Conservation (phyloP, 441 rosid genomes). For the Bruguiera hainesii region DNA sequence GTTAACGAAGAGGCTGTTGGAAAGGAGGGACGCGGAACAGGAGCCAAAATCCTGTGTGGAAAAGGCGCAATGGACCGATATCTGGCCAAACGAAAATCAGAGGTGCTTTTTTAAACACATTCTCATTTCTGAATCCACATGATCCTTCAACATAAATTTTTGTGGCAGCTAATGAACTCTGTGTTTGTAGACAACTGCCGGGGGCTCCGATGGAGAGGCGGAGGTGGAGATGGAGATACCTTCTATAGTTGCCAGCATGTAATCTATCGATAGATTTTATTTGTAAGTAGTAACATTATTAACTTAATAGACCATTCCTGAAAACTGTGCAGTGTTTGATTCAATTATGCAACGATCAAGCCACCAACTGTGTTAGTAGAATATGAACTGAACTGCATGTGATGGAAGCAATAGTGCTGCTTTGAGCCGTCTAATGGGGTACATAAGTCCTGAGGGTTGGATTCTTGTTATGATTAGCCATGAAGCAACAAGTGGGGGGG, state of each 20-base stretch:
- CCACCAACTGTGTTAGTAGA: too few relatives aligned
- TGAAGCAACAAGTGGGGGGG: too few relatives aligned
- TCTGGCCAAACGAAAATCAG: constrained; percentile 45
- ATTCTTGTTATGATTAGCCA: too few relatives aligned
- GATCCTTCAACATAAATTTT: not conserved
- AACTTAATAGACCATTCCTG: constrained; percentile 11
- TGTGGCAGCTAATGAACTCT: constrained; percentile 1
- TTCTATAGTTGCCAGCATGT: constrained; percentile 86
- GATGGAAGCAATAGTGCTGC: too few relatives aligned
- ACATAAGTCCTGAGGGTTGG: too few relatives aligned
- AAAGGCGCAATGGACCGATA: constrained; percentile 65
- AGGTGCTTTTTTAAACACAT: constrained; percentile 26
- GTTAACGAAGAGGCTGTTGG: constrained; percentile 81
- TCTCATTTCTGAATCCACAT: not conserved
- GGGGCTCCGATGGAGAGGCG: constrained; percentile 51
- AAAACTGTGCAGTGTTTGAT: not conserved
- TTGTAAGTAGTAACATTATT: constrained; percentile 41
- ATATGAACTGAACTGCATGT: too few relatives aligned
- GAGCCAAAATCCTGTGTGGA: constrained; percentile 84
- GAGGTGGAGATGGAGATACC: constrained; percentile 75
- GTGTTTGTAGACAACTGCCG: constrained; percentile 45
- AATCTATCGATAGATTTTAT: constrained; percentile 27
- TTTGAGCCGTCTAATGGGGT: too few relatives aligned
- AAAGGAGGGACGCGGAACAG: constrained; percentile 46
- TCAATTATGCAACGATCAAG: not conserved